Evolutionary conservation across 177 flowering plant species (phyloP), one percentile per base, ranked within the genome.

Genomic region (Tripterygium wilfordii): DNA sequence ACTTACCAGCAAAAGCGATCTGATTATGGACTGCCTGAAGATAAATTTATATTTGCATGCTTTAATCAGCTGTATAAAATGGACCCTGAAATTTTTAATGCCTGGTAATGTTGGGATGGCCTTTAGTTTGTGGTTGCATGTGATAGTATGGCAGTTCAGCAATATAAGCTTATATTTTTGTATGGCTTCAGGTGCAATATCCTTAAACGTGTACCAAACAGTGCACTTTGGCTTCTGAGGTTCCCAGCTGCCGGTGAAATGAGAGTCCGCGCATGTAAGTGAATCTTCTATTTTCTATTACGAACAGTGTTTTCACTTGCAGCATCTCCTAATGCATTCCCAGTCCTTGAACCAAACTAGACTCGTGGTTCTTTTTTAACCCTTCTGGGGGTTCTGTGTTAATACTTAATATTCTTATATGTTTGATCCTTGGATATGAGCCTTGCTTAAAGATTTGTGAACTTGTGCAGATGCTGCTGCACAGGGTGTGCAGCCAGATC

Each of bases 191-290:
- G 99, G 99, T 89, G 99, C 78, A 94, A 87, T 51, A 89, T 94
- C 53, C 90, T 94, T 36, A 94, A 78, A 59, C 89, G 99, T 26
- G 95, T 94, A 1, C 96, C 97, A 24, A 89, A 85, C 36, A 79
- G 96, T 61, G 95, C 82, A 32, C 76, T 94, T 32, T 94, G 99
- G 99, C 99, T 94, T 51, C 86, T 94, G 25, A 74, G 88, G 57
- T 94, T 94, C 69, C 99, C 99, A 20, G 96, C 97, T 64, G 97
- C 99, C 5, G 99, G 99, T 23, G 99, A 94, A 74, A 75, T 56
- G 72, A 82, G 91, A 67, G 70, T 94, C 24, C 89, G 99, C 6
- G 69, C 88, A 71, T 77, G 99, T 94, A 81, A 43, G 85, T 67
- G 45, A 1, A 10, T 21, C 42, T 19, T 20, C 20, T 21, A 4